Percentiles rank a stretch among this genome's conserved stretches.
Conservation (phyloP, 2,329 filamentous ascomycete genomes). For the Arachnomyces sp. region DNA sequence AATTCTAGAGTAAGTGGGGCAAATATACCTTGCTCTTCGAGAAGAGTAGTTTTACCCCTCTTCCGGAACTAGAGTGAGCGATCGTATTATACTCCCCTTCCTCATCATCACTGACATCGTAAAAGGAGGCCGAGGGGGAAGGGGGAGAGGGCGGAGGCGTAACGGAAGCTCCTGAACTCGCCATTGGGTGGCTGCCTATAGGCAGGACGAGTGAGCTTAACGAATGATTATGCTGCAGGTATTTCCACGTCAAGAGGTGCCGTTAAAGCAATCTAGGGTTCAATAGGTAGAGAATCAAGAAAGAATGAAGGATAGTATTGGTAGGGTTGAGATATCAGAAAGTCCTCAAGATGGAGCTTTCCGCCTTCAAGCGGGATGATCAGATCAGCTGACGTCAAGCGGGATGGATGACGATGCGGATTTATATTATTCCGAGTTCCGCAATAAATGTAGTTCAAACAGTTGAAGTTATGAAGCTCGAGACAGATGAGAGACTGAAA, state of each 20-base stretch:
- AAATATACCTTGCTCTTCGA: slow-evolving; percentile 83
- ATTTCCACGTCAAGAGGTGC: slow-evolving; percentile 2
- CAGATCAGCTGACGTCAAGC: no score
- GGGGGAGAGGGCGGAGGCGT: slow-evolving; percentile 39
- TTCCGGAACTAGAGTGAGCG: slow-evolving; percentile 64
- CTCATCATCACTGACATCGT: slow-evolving; percentile 92
- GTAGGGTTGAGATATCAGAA: no score
- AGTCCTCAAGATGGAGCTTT: neutral
- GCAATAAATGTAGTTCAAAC: no score
- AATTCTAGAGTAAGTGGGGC: neutral
- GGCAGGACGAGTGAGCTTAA: neutral
- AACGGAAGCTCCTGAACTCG: slow-evolving; percentile 23
- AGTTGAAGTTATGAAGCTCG: no score
- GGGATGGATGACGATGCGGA: no score
- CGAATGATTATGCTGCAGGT: no score
- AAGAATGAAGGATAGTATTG: neutral
- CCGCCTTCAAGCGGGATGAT: no score
- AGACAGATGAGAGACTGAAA: no score
- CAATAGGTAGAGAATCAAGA: no score
- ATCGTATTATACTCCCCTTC: slow-evolving; percentile 94
- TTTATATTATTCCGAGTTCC: no score
- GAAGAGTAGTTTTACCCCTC: slow-evolving; percentile 85
- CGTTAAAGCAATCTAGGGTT: neutral
- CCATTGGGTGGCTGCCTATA: slow-evolving; percentile 17
- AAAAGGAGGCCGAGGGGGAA: slow-evolving; percentile 81